Percentiles rank a stretch among this genome's conserved stretches.
phyloP scores from a whole-genome alignment of 2,329 filamentous ascomycete genomes.

The Cercospora zeae-maydis region DNA sequence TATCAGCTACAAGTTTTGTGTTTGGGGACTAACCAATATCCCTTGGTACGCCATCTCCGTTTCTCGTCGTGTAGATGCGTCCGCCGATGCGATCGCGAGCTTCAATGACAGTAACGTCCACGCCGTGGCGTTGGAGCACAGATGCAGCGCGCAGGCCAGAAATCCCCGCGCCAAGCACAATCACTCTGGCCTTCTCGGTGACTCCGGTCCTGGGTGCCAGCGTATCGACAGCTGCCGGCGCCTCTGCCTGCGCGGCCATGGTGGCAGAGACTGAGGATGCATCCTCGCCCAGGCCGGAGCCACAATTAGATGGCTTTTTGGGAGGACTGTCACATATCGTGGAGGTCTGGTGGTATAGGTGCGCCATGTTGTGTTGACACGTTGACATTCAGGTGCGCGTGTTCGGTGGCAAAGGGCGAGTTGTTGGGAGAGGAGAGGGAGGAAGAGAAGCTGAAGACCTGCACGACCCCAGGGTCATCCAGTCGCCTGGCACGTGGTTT shows the following conservation, averaged over 20 bases:
- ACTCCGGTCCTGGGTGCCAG: slow-evolving; percentile 23
- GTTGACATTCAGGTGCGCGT: slow-evolving; percentile 26
- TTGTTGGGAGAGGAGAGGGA: not conserved
- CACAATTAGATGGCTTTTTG: slow-evolving; percentile 27
- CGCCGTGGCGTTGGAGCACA: slow-evolving; percentile 36
- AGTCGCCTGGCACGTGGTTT: not conserved
- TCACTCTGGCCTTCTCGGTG: slow-evolving; percentile 28
- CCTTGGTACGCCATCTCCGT: slow-evolving; percentile 30
- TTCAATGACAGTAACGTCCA: slow-evolving; percentile 38
- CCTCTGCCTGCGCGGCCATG: slow-evolving; percentile 23
- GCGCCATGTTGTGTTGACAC: slow-evolving; percentile 25
- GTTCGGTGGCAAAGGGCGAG: not conserved
- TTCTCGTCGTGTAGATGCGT: slow-evolving; percentile 41
- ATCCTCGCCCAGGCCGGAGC: slow-evolving; percentile 27
- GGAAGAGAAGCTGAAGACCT: not conserved
- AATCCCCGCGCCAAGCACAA: slow-evolving; percentile 39
- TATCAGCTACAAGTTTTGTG: slow-evolving; percentile 29
- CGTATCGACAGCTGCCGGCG: slow-evolving; percentile 16
- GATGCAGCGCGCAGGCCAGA: slow-evolving; percentile 38
- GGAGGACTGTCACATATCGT: slow-evolving; percentile 23
- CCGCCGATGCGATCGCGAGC: slow-evolving; percentile 38
- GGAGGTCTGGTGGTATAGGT: slow-evolving; percentile 23
- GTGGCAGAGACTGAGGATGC: slow-evolving; percentile 22
- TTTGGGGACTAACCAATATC: slow-evolving; percentile 29
- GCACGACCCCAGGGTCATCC: not conserved